Conservation (phyloP, 129 eudicot species). For the Flaveria brownii region DNA sequence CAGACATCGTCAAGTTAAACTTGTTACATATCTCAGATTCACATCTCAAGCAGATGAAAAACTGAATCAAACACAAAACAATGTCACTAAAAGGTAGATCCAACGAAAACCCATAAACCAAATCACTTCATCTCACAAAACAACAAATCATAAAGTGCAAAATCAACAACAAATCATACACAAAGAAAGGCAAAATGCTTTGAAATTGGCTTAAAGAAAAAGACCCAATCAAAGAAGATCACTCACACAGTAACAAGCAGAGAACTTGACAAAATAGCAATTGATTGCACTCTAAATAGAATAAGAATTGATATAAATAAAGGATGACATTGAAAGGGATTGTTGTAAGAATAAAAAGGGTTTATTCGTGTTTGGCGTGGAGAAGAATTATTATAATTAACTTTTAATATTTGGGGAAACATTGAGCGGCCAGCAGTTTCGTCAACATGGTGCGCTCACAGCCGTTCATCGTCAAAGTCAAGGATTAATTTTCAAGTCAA, state of each 20-base stretch:
- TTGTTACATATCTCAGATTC: slow-evolving; percentile 25
- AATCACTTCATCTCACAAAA: slow-evolving; percentile 29
- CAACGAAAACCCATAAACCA: slow-evolving; percentile 2
- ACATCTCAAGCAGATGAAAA: slow-evolving; percentile 9
- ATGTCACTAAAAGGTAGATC: slow-evolving; percentile 22
- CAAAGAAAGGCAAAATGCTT: slow-evolving; percentile 1
- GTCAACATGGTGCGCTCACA: slow-evolving; percentile 26
- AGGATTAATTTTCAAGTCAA: no score
- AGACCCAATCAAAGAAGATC: neutral
- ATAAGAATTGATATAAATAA: slow-evolving; percentile 13
- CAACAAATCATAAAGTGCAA: slow-evolving; percentile 15
- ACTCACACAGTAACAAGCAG: slow-evolving; percentile 30
- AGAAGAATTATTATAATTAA: neutral
- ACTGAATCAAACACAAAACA: neutral
- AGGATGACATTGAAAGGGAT: slow-evolving; percentile 28
- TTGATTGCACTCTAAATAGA: neutral
- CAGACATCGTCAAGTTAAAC: neutral
- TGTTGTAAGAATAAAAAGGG: slow-evolving; percentile 29
- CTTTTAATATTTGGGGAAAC: slow-evolving; percentile 12
- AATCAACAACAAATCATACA: slow-evolving; percentile 16
- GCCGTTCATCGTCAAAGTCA: no score
- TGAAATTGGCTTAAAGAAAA: neutral
- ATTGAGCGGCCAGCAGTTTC: slow-evolving; percentile 25
- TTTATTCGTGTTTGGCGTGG: slow-evolving; percentile 38
- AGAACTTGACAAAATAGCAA: neutral